These are phyloP conservation scores for Triticum urartu DNA, from an alignment of 176 grass and related monocot genomes.

Conservation along the genomic window DNA sequence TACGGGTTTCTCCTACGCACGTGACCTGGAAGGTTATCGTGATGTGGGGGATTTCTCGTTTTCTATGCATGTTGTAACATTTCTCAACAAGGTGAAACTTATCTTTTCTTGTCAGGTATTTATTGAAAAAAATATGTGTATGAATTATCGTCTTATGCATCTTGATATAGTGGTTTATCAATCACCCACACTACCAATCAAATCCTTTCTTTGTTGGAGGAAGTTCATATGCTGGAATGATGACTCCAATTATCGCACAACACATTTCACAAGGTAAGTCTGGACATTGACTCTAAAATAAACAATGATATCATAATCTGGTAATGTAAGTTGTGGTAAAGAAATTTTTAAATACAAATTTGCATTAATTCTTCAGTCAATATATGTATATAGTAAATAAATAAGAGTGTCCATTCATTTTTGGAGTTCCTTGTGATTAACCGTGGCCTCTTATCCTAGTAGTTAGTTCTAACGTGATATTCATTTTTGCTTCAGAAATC, in stretches of 20 bases:
- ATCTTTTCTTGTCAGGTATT: too few species aligned
- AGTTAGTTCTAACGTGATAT: too few species aligned
- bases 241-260: constrained; percentile 35
- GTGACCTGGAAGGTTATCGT: constrained; percentile 36
- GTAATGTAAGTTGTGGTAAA: too few species aligned
- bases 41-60: constrained; percentile 36
- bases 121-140: background rate
- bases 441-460: background rate
- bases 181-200: constrained; percentile 37
- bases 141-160: background rate
- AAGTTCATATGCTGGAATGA: constrained; percentile 59
- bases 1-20: constrained; percentile 53
- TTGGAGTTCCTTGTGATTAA: background rate
- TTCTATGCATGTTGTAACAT: constrained; percentile 38
- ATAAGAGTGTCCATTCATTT: too few species aligned
- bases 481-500: constrained; percentile 17
- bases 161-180: constrained; percentile 45
- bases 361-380: too few species aligned
- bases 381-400: too few species aligned
- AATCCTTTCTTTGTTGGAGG: constrained; percentile 58
- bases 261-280: constrained; percentile 50
- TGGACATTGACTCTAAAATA: background rate
- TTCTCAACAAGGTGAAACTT: constrained; percentile 46
- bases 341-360: too few species aligned
- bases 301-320: too few species aligned